Evolutionary conservation across 805 yeast genomes (phyloP).

Genomic region (Wickerhamiella brachini): DNA sequence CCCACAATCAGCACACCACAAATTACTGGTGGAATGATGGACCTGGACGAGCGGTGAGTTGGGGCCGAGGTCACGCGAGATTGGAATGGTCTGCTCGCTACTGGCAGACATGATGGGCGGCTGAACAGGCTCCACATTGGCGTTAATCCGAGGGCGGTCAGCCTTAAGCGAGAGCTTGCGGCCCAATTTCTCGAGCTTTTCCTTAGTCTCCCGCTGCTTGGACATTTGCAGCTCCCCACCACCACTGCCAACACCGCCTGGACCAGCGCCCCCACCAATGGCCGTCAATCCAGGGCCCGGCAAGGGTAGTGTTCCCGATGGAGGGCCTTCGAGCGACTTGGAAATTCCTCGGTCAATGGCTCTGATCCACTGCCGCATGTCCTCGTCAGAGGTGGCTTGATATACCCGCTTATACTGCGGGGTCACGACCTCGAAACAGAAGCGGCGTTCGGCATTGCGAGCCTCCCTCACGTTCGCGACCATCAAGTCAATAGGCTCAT

Average conservation of each 20-base stretch:
- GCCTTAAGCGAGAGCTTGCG: constrained; percentile 15
- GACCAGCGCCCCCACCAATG: not conserved
- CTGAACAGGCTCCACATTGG: not conserved
- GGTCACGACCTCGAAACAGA: constrained; percentile 66
- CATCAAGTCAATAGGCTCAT: constrained; percentile 57
- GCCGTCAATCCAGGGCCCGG: no score
- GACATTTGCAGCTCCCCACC: not conserved
- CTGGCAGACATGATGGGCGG: not conserved
- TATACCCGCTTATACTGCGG: constrained; percentile 57
- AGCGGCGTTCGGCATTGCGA: constrained; percentile 28
- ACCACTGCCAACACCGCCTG: not conserved
- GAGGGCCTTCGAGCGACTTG: constrained; percentile 1
- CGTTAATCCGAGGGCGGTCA: constrained; percentile 11
- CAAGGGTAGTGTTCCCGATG: not conserved
- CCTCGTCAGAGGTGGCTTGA: constrained; percentile 60
- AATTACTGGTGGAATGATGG: constrained; percentile 36
- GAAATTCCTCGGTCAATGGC: constrained; percentile 43
- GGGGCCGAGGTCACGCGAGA: not conserved
- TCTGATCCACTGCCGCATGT: constrained; percentile 54
- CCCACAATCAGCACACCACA: constrained; percentile 69
- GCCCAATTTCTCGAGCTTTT: constrained; percentile 14
- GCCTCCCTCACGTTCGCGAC: constrained; percentile 46
- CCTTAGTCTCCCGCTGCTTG: constrained; percentile 8
- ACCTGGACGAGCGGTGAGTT: constrained; percentile 4
- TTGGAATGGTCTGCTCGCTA: not conserved